Percentiles rank a stretch among this genome's conserved stretches.
These are phyloP conservation scores for Lachnellula willkommii DNA, from an alignment of 2,329 filamentous ascomycete species.

Conservation along the genomic window DNA sequence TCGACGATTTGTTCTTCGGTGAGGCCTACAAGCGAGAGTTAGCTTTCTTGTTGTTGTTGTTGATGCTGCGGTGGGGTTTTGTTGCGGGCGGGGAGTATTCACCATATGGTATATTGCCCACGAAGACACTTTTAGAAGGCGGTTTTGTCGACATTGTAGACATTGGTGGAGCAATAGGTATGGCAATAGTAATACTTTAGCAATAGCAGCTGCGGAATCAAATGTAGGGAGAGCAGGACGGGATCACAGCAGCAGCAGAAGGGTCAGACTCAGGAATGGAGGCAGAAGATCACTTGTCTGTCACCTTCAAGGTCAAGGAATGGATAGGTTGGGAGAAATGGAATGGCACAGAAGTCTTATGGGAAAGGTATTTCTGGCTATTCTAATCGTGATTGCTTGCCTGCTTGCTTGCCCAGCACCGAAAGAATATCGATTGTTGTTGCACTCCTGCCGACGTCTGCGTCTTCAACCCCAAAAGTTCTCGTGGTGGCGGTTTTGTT, in stretches of 20 bases:
- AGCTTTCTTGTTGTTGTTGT: too few relatives aligned
- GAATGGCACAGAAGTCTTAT: constrained; percentile 32
- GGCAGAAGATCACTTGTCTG: constrained; percentile 23
- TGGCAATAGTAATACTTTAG: background rate
- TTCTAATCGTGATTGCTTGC: constrained; percentile 23
- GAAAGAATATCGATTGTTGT: background rate
- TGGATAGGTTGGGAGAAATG: constrained; percentile 17
- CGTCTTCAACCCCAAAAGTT: background rate
- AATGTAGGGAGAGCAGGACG: too few relatives aligned
- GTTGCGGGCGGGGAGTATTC: constrained; percentile 24
- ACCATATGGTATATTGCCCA: constrained; percentile 83
- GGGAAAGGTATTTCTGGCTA: constrained; percentile 32
- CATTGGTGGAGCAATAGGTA: constrained; percentile 4
- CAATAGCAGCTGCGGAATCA: too few relatives aligned
- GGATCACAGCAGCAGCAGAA: constrained; percentile 16
- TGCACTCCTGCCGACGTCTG: background rate
- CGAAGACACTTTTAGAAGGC: constrained; percentile 74
- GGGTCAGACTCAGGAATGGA: constrained; percentile 23
- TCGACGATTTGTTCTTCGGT: constrained; percentile 95
- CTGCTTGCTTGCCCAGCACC: constrained; percentile 9
- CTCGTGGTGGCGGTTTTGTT: background rate
- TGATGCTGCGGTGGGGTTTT: constrained; percentile 2
- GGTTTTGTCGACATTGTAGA: constrained; percentile 66
- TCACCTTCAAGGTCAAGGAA: constrained; percentile 21
- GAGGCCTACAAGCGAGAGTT: constrained; percentile 55